Percentiles rank a stretch among this genome's conserved stretches.
phyloP scores from a whole-genome alignment of 306 rosid species.

The Crotalaria pallida region DNA sequence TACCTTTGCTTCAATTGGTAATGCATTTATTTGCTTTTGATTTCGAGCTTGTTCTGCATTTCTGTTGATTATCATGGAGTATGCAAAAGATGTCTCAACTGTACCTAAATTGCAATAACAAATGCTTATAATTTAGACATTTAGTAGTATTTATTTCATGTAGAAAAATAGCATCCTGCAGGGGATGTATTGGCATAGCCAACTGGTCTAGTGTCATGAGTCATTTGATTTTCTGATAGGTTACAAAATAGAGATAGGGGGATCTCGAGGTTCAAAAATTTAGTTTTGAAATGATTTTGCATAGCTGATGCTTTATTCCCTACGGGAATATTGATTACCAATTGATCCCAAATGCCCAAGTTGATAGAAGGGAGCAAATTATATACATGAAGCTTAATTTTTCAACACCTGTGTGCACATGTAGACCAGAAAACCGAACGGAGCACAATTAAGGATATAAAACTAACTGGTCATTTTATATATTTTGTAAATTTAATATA shows the following conservation, averaged over 20 bases:
- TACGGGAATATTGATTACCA: background rate
- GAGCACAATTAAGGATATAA: background rate
- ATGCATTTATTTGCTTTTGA: background rate
- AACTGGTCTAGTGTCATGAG: background rate
- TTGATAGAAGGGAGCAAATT: background rate
- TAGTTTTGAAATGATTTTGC: background rate
- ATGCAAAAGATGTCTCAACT: background rate
- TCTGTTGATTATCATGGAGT: background rate
- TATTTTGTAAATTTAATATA: background rate
- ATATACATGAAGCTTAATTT: background rate
- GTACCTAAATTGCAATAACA: background rate
- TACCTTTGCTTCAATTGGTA: background rate
- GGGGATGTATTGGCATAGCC: background rate
- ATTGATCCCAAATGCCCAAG: background rate
- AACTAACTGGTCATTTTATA: background rate
- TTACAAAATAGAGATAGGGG: background rate
- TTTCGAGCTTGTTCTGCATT: constrained; percentile 11
- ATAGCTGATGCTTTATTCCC: background rate
- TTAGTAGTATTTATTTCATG: no score
- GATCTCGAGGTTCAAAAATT: background rate
- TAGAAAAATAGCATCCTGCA: background rate
- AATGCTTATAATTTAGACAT: background rate
- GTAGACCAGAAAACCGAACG: background rate
- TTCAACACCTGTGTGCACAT: background rate
- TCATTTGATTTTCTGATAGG: background rate